Percentiles rank a stretch among this genome's conserved stretches.
These are phyloP conservation scores for Dittrichia graveolens DNA, from an alignment of 129 eudicot species.

Conservation along the genomic window DNA sequence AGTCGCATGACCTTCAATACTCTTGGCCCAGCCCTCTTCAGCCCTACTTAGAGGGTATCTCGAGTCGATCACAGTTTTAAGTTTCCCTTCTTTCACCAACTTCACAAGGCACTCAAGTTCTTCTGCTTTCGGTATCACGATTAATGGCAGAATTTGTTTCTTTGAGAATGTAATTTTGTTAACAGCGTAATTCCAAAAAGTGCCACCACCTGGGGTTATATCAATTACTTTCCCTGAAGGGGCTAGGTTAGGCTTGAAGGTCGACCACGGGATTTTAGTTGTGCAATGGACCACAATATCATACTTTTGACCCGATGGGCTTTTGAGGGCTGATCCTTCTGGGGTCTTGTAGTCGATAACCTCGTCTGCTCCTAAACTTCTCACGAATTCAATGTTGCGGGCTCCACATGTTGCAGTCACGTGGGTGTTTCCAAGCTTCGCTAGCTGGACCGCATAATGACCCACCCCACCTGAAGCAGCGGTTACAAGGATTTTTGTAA, in stretches of 20 bases:
- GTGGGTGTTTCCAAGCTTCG: conserved; percentile 61
- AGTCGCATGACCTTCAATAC: conserved; percentile 82
- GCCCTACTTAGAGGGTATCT: conserved; percentile 54
- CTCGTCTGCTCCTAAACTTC: conserved; percentile 64
- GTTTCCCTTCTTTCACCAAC: conserved; percentile 63
- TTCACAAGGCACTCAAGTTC: conserved; percentile 47
- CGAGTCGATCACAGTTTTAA: conserved; percentile 63
- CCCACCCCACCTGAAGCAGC: conserved; percentile 77
- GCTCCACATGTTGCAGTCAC: conserved; percentile 72
- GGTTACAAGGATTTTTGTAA: conserved; percentile 52
- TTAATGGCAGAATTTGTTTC: conserved; percentile 56
- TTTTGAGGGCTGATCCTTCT: conserved; percentile 60
- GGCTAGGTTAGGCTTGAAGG: conserved; percentile 48
- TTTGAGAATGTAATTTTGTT: conserved; percentile 60
- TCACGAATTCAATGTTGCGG: conserved; percentile 59
- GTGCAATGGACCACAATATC: conserved; percentile 57
- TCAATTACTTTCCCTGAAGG: conserved; percentile 56
- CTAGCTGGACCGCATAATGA: conserved; percentile 68
- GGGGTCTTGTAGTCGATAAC: conserved; percentile 61
- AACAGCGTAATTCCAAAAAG: conserved; percentile 54
- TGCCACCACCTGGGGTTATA: conserved; percentile 45
- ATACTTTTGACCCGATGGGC: conserved; percentile 64
- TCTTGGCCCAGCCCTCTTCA: conserved; percentile 72
- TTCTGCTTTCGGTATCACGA: conserved; percentile 44
- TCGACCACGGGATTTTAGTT: conserved; percentile 52